Base-by-base conservation (phyloP, 768 basidiomycete species). In the Termitomyces sp. region DNA sequence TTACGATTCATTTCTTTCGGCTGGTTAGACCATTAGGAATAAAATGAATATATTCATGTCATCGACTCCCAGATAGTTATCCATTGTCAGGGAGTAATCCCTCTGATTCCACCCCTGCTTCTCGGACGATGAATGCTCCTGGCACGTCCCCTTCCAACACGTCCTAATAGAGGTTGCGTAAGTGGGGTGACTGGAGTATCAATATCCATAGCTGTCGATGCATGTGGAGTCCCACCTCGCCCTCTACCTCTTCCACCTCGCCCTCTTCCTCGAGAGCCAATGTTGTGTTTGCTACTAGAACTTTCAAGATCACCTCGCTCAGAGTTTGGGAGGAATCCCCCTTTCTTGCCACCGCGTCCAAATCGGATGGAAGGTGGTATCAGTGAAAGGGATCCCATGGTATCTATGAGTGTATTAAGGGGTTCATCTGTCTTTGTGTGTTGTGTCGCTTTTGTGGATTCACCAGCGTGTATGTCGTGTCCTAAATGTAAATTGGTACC, bases 351-450 rank as follows among this genome's bases (percentile, higher is more conserved):
- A 0, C 90, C 90, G 38, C 88, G 76, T 24, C 89, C 89, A 57
- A 92, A 92, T 12, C 84, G 78, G 41, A 91, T 78, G 0, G 85
- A 77, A 3, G 81, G 70, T 3, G 89, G 89, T 1, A 91, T 80
- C 53, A 91, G 77, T 9, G 82, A 73, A 5, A 81, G 71, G 1
- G 77, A 69, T 45, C 69, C 68, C 59, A 80, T 61, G 1, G 76
- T 76, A 24, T 73, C 67, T 19, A 82, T 65, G 14, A 91, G 74
- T 15, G 70, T 71, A 49, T 86, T 80, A 35, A 84, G 61, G 35
- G 65, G 66, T 24, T 62, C 58, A 45, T 64, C 69, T 24, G 61
- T 50, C 43, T 54, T 56, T 12, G 35, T 26, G 53, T 52, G 30
- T 43, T 30, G 19, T 28, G 30, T 11, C 15, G 12, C 8, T 17